Base-by-base conservation (phyloP, 2,329 filamentous ascomycete species). In the Periconia digitata region DNA sequence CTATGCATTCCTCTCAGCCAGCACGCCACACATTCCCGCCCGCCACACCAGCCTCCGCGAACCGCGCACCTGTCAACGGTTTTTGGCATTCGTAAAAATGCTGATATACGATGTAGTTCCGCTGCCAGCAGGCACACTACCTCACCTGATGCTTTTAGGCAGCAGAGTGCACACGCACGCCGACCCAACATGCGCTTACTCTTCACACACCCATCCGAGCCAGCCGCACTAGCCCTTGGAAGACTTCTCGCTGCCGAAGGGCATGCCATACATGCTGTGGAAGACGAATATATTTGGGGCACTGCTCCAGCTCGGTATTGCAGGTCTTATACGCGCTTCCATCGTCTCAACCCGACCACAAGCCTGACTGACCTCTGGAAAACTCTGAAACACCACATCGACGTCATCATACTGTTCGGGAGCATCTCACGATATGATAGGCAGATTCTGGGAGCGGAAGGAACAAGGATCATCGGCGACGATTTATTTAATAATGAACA, bases 221-320 rank as follows among this genome's bases (percentile, higher is more conserved):
- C 54, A 6, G n/a, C 47, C 1, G 46, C 54, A 12, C 41, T 56
- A 12, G 43, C 48, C 6, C 44, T 54, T 8, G 51, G 51, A 8
- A 46, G 54, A 23, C 27, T 47, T 8, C 48, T 56, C 36, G 15
- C 40, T 8, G 43, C 49, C 18, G 43, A 52, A 37, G 45, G 47
- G 2, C 54, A 53, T 34, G 40, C 15, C 6, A 38, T 57, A 8
- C 38, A 47, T 32, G 51, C 49, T 15, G 49, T 44, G 22, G 54
- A 55, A 17, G 29, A 40, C 23, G 54, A 57, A 21, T 21, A 17
- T 24, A 34, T 47, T 6, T 48, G 46, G 43, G 41, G 44, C n/a
- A 50, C 40, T 7, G 21, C 50, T 13, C 51, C 50, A 16, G 50
- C 47, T 27, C 43, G 43, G 15, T 50, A 44, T 22, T 53, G 41